Percentiles rank a stretch among this genome's conserved stretches.
Evolutionary conservation across 2,329 filamentous ascomycete species (phyloP).

Genomic region (Pestalotiopsis fici): DNA sequence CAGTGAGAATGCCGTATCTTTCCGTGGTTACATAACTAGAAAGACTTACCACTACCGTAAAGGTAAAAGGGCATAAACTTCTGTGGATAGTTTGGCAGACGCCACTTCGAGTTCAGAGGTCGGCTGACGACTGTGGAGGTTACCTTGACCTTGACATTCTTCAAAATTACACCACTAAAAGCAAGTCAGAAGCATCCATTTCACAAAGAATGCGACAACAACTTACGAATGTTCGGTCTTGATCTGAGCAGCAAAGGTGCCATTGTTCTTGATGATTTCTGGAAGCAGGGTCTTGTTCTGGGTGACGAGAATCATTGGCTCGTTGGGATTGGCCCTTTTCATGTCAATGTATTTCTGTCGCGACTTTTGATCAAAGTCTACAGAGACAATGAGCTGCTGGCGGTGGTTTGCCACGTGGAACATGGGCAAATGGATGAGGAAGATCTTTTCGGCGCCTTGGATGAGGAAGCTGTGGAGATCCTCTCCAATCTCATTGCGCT

Average conservation of each 20-base stretch:
- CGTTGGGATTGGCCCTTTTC: slow-evolving; percentile 23
- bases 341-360: slow-evolving; percentile 22
- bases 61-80: slow-evolving; percentile 44
- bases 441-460: slow-evolving; percentile 32
- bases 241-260: slow-evolving; percentile 27
- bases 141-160: slow-evolving; percentile 23
- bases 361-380: slow-evolving; percentile 21
- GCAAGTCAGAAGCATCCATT: not conserved
- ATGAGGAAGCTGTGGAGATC: slow-evolving; percentile 38
- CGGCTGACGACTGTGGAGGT: slow-evolving; percentile 30
- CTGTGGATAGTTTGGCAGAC: slow-evolving; percentile 33
- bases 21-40: not conserved
- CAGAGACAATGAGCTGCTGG: slow-evolving; percentile 37
- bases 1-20: not conserved
- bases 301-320: slow-evolving; percentile 28
- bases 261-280: slow-evolving; percentile 19
- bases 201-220: too few relatives aligned
- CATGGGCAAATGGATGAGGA: slow-evolving; percentile 36
- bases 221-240: slow-evolving; percentile 29
- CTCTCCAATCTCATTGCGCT: slow-evolving; percentile 34
- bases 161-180: slow-evolving; percentile 21
- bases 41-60: slow-evolving; percentile 33
- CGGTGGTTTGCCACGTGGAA: slow-evolving; percentile 42
- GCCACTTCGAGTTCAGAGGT: slow-evolving; percentile 35
- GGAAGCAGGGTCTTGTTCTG: slow-evolving; percentile 23